Base-by-base conservation (phyloP, 2,329 filamentous ascomycete genomes). In the Diaporthe sp. region DNA sequence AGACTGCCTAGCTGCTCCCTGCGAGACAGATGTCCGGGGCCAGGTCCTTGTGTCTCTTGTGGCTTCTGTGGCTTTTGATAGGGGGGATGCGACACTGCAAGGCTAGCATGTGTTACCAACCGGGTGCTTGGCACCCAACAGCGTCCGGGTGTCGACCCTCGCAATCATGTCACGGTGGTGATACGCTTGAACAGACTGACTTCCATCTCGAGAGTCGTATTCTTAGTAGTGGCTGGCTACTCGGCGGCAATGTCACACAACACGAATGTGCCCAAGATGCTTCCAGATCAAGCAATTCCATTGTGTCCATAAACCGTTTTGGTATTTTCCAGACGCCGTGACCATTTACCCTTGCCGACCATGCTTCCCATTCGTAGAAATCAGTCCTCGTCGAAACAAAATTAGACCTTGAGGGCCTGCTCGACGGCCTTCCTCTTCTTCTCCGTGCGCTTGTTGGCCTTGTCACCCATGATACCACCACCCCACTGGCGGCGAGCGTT, bases 381-480 rank as follows among this genome's bases (percentile, higher is more conserved):
- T 65, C 73, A 77, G 71, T 71, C 73, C 78, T 78, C 76, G 47
- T 49, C 67, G 57, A 60, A 70, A 71, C 42, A 78, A 73, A 68
- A 70, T 91, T 97, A 99, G 90, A 99, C 97, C 94, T 98, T 98
- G 92, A 98, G 95, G 86, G 97, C 96, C 85, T 88, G 88, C 89
- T 98, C 97, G 79, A 97, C 85, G 85, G 96, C 95, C 94, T 98
- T 98, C 89, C 94, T 92, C 91, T 95, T 95, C 94, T 98, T 98
- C 87, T 88, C 87, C 79, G 88, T 90, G 84, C 88, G 88, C 88
- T 90, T 91, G 88, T 92, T 92, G 85, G 97, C 96, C 95, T 99
- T 99, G 86, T 93, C 91, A 84, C 97, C 90, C 96, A 99, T 98
- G 90, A 99, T 98, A 88, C 97, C 97, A 92, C 97, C 97, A 90